Conservation (phyloP, 2,329 filamentous ascomycete genomes). For the Trichocomaceae sp. region DNA sequence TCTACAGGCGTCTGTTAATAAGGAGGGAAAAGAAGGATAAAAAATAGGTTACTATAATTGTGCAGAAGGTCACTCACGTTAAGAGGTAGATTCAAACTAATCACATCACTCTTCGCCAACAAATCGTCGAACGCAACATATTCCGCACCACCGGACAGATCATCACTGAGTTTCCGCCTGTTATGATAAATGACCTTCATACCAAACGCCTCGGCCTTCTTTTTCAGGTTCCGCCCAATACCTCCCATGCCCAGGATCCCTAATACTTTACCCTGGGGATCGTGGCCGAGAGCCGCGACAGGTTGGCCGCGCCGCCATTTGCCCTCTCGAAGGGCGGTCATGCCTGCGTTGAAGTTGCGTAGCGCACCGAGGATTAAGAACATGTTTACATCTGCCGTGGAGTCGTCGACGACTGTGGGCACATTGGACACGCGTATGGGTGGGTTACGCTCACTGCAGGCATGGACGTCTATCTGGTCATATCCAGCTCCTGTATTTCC, state of each 20-base stretch:
- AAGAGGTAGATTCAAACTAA: slow-evolving; percentile 73
- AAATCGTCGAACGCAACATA: slow-evolving; percentile 65
- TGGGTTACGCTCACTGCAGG: slow-evolving; percentile 57
- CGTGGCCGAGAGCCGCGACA: slow-evolving; percentile 57
- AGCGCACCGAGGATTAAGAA: slow-evolving; percentile 77
- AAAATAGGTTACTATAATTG: background rate
- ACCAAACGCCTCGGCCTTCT: slow-evolving; percentile 66
- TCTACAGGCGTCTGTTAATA: slow-evolving; percentile 27
- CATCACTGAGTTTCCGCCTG: slow-evolving; percentile 53
- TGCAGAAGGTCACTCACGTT: slow-evolving; percentile 54
- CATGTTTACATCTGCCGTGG: slow-evolving; percentile 73
- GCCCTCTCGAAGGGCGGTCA: slow-evolving; percentile 59
- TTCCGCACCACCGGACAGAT: slow-evolving; percentile 37
- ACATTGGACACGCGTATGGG: slow-evolving; percentile 69
- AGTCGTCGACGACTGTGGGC: slow-evolving; percentile 72
- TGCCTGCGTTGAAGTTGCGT: slow-evolving; percentile 62
- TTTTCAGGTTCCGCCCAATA: slow-evolving; percentile 70
- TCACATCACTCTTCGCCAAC: slow-evolving; percentile 62
- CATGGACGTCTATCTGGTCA: slow-evolving; percentile 69
- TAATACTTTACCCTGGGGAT: slow-evolving; percentile 70
- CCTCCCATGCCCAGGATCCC: slow-evolving; percentile 83
- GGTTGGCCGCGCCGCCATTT: slow-evolving; percentile 62
- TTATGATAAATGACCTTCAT: slow-evolving; percentile 74
- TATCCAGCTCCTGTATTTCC: slow-evolving; percentile 64
- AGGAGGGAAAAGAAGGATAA: background rate